Conservation (phyloP, 108 stramenopile species). For the Skeletonema menzelii region DNA sequence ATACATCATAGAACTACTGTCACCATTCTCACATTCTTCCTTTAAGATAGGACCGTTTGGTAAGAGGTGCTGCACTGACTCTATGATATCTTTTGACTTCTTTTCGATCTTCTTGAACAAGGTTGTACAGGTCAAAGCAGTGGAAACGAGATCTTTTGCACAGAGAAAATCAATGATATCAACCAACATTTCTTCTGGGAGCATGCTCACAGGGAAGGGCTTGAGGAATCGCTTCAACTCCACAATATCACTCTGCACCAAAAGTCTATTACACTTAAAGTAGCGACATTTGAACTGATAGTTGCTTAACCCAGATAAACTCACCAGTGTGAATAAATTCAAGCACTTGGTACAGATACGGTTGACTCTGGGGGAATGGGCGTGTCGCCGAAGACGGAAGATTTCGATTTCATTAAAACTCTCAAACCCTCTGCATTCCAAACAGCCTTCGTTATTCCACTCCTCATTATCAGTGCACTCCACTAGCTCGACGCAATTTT, state of each 20-base stretch:
- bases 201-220: constrained; percentile 2
- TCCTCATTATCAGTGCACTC: constrained; percentile 32
- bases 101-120: constrained; percentile 12
- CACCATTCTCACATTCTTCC: not conserved
- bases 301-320: not conserved
- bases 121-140: not conserved
- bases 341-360: constrained; percentile 11
- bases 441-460: constrained; percentile 31
- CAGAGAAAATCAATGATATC: constrained; percentile 4
- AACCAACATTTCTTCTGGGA: constrained; percentile 3
- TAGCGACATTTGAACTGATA: constrained; percentile 1
- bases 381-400: not conserved
- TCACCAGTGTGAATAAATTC: not conserved
- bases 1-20: not conserved
- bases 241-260: constrained; percentile 8
- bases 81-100: not conserved
- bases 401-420: constrained; percentile 4
- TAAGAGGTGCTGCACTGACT: not conserved
- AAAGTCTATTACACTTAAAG: constrained; percentile 1
- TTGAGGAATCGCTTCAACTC: constrained; percentile 9
- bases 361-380: not conserved
- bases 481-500: constrained; percentile 30
- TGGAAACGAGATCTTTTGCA: constrained; percentile 6
- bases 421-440: constrained; percentile 2
- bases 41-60: constrained; percentile 1